phyloP scores from a whole-genome alignment of 1,139 yeast species.

The Taphrina betulina region DNA sequence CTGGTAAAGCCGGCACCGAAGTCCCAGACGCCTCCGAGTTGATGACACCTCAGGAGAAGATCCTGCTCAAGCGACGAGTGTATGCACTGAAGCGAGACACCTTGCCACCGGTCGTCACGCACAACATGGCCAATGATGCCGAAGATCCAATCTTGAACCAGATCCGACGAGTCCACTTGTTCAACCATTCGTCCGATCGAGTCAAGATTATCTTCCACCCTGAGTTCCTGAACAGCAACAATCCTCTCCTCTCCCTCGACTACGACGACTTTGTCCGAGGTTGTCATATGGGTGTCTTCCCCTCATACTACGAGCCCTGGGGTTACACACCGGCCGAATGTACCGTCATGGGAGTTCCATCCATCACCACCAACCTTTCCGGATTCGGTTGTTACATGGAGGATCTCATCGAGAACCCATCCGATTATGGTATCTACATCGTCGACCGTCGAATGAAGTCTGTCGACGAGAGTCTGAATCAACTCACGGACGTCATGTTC shows the following conservation, averaged over 20 bases:
- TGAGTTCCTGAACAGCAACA: slow-evolving; percentile 89
- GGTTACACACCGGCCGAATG: slow-evolving; percentile 99
- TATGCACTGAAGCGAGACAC: slow-evolving; percentile 86
- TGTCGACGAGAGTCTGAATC: slow-evolving; percentile 91
- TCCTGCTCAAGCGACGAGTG: slow-evolving; percentile 84
- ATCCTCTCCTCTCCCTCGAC: slow-evolving; percentile 88
- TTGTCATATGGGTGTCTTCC: slow-evolving; percentile 97
- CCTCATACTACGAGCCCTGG: slow-evolving; percentile 98
- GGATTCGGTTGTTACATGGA: slow-evolving; percentile 99
- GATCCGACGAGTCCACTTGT: slow-evolving; percentile 85
- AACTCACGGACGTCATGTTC: slow-evolving; percentile 83
- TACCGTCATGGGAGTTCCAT: slow-evolving; percentile 99
- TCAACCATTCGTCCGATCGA: slow-evolving; percentile 84
- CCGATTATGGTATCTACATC: slow-evolving; percentile 94
- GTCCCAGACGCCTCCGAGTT: slow-evolving; percentile 73
- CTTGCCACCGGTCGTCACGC: slow-evolving; percentile 96
- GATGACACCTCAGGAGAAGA: slow-evolving; percentile 84
- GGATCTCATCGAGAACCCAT: slow-evolving; percentile 88
- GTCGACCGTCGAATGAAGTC: slow-evolving; percentile 93
- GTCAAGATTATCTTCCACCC: slow-evolving; percentile 97
- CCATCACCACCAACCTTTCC: slow-evolving; percentile 93
- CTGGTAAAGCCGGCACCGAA: slow-evolving; percentile 57
- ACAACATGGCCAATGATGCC: slow-evolving; percentile 90
- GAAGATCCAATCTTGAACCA: slow-evolving; percentile 89
- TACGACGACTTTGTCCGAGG: slow-evolving; percentile 98